Evolutionary conservation across 2,329 filamentous ascomycete genomes (phyloP).

Genomic region (Pseudogymnoascus sp.): DNA sequence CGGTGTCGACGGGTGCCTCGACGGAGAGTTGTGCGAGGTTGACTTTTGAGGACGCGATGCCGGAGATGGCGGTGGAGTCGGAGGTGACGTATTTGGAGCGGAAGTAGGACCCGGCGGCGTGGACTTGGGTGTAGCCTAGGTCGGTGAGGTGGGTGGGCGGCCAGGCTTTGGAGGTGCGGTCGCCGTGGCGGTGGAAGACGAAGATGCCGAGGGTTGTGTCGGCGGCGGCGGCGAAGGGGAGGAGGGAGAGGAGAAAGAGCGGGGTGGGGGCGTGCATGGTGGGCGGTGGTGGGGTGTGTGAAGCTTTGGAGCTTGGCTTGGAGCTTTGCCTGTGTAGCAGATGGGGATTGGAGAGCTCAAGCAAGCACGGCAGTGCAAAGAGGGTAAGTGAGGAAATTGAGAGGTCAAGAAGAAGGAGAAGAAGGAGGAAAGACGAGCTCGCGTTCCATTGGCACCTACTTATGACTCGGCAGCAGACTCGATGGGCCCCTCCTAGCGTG

Average conservation of each 20-base stretch:
- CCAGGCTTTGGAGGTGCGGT: conserved; percentile 71
- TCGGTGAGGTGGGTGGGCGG: conserved; percentile 66
- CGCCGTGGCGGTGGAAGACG: conserved; percentile 84
- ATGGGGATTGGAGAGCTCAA: neutral
- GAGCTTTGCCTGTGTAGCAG: neutral
- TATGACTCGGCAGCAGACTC: neutral
- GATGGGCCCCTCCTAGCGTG: neutral
- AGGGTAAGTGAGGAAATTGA: neutral
- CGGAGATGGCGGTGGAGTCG: conserved; percentile 49
- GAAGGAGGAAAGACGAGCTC: neutral
- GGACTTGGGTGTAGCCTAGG: conserved; percentile 70
- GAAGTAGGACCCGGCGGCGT: conserved; percentile 65
- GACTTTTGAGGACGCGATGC: conserved; percentile 58
- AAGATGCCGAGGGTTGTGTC: conserved; percentile 58
- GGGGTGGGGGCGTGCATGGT: conserved; percentile 24
- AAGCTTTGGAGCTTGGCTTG: neutral
- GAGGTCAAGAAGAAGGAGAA: neutral
- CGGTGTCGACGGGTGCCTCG: conserved; percentile 63
- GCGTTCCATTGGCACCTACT: neutral
- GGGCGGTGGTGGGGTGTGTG: neutral
- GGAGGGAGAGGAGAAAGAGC: conserved; percentile 32
- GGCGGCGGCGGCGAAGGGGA: conserved; percentile 27
- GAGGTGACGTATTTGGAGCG: conserved; percentile 64
- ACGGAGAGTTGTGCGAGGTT: conserved; percentile 62
- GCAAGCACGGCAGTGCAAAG: neutral